Percentiles rank a stretch among this genome's conserved stretches.
These are phyloP conservation scores for Aspergillus luchuensis DNA, from an alignment of 2,329 filamentous ascomycete genomes.

Conservation along the genomic window DNA sequence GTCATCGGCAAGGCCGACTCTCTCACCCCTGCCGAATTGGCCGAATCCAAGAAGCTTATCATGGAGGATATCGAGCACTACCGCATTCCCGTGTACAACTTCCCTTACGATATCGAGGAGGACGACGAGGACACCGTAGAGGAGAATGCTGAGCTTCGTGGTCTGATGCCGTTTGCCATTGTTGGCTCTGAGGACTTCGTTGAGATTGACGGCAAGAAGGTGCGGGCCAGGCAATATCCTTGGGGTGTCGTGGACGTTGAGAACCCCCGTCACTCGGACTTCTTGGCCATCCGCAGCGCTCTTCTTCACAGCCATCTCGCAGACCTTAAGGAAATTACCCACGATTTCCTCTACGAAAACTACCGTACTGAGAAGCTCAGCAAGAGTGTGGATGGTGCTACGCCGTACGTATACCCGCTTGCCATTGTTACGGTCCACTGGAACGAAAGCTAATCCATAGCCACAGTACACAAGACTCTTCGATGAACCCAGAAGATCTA, in stretches of 20 bases:
- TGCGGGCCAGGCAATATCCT: slow-evolving; percentile 94
- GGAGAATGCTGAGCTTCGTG: slow-evolving; percentile 95
- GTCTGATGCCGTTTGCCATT: slow-evolving; percentile 98
- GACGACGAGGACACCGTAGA: slow-evolving; percentile 99
- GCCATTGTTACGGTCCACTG: neutral
- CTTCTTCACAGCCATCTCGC: slow-evolving; percentile 97
- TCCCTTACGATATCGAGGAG: slow-evolving; percentile 99
- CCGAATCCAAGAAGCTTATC: slow-evolving; percentile 98
- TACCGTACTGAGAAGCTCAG: slow-evolving; percentile 99
- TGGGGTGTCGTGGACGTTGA: slow-evolving; percentile 99
- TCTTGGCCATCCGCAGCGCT: slow-evolving; percentile 93
- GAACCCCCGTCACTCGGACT: slow-evolving; percentile 98
- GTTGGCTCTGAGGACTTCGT: slow-evolving; percentile 95
- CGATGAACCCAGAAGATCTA: slow-evolving; percentile 96
- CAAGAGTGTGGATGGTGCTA: slow-evolving; percentile 93
- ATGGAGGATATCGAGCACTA: slow-evolving; percentile 99
- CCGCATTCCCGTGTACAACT: slow-evolving; percentile 99
- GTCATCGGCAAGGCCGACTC: slow-evolving; percentile 99
- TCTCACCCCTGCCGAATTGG: slow-evolving; percentile 91
- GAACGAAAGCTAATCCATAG: slow-evolving; percentile 18
- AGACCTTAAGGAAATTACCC: slow-evolving; percentile 98
- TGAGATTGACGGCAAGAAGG: slow-evolving; percentile 88
- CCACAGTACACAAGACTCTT: slow-evolving; percentile 63
- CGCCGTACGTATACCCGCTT: slow-evolving; percentile 67
- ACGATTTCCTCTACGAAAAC: slow-evolving; percentile 99